These are phyloP conservation scores for Porphyridium purpureum DNA, from an alignment of 23 red algal genomes.

Conservation along the genomic window DNA sequence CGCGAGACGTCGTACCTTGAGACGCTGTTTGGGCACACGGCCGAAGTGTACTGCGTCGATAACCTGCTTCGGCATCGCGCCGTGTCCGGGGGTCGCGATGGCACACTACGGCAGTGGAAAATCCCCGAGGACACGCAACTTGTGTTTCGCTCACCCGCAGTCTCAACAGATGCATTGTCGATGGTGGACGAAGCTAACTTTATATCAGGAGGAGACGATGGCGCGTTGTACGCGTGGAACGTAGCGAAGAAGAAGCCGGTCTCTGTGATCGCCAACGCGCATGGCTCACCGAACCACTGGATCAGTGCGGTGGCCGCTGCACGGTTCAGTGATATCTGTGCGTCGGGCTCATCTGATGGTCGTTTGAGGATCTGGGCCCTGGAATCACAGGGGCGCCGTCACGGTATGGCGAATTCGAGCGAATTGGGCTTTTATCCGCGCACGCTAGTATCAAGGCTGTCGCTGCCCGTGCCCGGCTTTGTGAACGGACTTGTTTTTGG, in stretches of 20 bases:
- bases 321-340: slow-evolving; percentile 26
- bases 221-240: slow-evolving; percentile 56
- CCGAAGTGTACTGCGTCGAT: slow-evolving; percentile 20
- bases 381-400: neutral
- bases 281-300: slow-evolving; percentile 17
- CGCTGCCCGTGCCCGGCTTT: slow-evolving; percentile 28
- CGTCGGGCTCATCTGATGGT: slow-evolving; percentile 49
- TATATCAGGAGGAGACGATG: slow-evolving; percentile 71
- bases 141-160: slow-evolving; percentile 44
- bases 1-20: slow-evolving; percentile 67
- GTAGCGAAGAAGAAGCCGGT: slow-evolving; percentile 49
- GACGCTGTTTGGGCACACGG: slow-evolving; percentile 71
- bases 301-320: slow-evolving; percentile 31
- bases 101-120: slow-evolving; percentile 79
- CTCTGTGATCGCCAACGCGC: neutral
- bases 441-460: slow-evolving; percentile 8
- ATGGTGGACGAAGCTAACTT: slow-evolving; percentile 41
- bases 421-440: too few relatives aligned
- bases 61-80: slow-evolving; percentile 33
- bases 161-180: slow-evolving; percentile 55
- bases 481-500: slow-evolving; percentile 59
- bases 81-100: slow-evolving; percentile 50
- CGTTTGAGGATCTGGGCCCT: slow-evolving; percentile 39
- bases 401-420: neutral
- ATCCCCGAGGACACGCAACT: slow-evolving; percentile 72